Evolutionary conservation across 164 flowering plant genomes (phyloP).

Genomic region (Nymphaea thermarum): DNA sequence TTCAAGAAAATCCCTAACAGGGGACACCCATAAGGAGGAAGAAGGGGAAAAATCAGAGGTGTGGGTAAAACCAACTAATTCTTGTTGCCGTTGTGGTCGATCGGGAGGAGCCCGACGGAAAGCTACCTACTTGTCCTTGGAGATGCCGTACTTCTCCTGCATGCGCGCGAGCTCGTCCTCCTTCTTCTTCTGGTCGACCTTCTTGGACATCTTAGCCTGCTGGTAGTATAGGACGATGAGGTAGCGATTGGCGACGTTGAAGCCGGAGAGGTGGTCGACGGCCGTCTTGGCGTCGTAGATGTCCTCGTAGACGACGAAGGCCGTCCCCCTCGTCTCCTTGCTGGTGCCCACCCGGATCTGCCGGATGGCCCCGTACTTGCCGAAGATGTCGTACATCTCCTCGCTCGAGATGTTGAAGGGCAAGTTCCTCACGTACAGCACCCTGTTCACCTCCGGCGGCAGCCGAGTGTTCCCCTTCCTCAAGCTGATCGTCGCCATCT

Average conservation of each 20-base stretch:
- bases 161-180: slow-evolving; percentile 76
- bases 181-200: slow-evolving; percentile 88
- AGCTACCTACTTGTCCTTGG: slow-evolving; percentile 77
- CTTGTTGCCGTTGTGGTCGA: too few species aligned
- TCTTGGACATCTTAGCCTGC: slow-evolving; percentile 97
- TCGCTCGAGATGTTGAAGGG: slow-evolving; percentile 96
- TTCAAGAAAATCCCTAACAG: too few species aligned
- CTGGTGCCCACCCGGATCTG: slow-evolving; percentile 80
- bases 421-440: slow-evolving; percentile 77
- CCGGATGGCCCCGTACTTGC: slow-evolving; percentile 91
- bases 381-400: slow-evolving; percentile 99
- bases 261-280: slow-evolving; percentile 90
- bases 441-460: slow-evolving; percentile 88
- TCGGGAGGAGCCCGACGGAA: too few species aligned
- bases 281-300: slow-evolving; percentile 97
- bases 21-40: too few species aligned
- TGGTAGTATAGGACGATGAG: slow-evolving; percentile 88
- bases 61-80: too few species aligned
- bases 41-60: too few species aligned
- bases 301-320: slow-evolving; percentile 94
- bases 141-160: slow-evolving; percentile 94
- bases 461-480: slow-evolving; percentile 88
- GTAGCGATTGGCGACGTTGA: slow-evolving; percentile 92
- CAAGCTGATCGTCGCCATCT: slow-evolving; percentile 62
- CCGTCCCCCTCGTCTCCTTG: slow-evolving; percentile 94